These are phyloP conservation scores for Mercurialis annua DNA, from an alignment of 345 rosid genomes.

Conservation along the genomic window DNA sequence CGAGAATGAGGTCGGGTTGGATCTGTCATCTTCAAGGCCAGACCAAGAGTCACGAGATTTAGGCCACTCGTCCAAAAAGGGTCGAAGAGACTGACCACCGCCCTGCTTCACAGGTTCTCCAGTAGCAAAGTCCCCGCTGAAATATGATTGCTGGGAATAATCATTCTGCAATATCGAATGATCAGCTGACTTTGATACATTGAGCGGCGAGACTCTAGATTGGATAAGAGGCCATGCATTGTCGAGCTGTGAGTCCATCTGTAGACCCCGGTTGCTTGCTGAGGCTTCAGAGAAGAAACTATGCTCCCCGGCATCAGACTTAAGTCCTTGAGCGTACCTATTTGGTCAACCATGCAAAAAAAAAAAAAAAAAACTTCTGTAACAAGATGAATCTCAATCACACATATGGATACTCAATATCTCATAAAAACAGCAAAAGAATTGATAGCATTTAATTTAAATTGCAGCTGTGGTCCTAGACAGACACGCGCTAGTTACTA, in stretches of 20 bases:
- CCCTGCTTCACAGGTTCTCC: slow-evolving; percentile 34
- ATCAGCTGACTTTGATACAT: slow-evolving; percentile 26
- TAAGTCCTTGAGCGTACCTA: slow-evolving; percentile 48
- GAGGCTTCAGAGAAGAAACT: slow-evolving; percentile 45
- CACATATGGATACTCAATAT: neutral
- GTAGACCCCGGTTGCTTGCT: slow-evolving; percentile 35
- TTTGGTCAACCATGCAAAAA: neutral
- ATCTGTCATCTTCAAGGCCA: slow-evolving; percentile 41
- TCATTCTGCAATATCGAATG: slow-evolving; percentile 33
- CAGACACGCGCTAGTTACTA: neutral
- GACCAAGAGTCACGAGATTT: slow-evolving; percentile 42
- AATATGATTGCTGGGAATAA: slow-evolving; percentile 32
- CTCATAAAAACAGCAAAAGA: neutral
- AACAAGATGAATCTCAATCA: neutral
- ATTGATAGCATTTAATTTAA: neutral
- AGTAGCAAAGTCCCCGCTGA: slow-evolving; percentile 23
- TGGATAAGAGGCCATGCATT: slow-evolving; percentile 46
- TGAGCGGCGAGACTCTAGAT: slow-evolving; percentile 28
- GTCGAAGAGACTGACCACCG: slow-evolving; percentile 49
- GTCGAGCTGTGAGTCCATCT: slow-evolving; percentile 31
- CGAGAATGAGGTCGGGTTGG: slow-evolving; percentile 40
- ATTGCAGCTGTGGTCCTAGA: neutral
- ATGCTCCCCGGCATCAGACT: slow-evolving; percentile 39
- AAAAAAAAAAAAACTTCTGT: neutral
- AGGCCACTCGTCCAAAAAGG: slow-evolving; percentile 60